Evolutionary conservation across 176 grass and related monocot genomes (phyloP).

Genomic region (Carex cristatella): DNA sequence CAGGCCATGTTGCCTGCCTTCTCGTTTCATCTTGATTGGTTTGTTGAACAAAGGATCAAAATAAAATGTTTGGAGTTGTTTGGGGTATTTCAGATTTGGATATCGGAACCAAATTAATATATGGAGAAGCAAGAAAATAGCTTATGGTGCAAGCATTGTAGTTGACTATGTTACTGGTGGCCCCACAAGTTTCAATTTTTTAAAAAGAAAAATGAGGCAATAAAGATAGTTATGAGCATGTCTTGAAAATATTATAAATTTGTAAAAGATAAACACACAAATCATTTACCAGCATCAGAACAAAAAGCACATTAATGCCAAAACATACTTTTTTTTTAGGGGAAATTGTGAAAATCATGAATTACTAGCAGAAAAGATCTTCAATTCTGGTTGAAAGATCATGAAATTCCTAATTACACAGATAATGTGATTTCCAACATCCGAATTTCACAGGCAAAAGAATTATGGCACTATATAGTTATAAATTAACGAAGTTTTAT

Average conservation of each 20-base stretch:
- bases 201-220: background rate
- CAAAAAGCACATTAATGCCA: background rate
- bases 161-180: background rate
- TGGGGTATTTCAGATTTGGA: background rate
- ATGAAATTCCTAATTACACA: background rate
- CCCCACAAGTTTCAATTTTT: background rate
- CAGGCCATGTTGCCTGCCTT: slow-evolving; percentile 16
- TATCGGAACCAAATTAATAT: background rate
- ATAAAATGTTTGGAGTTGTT: background rate
- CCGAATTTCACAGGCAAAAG: background rate
- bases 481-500: no score
- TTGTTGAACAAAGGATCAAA: background rate
- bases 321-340: background rate
- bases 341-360: background rate
- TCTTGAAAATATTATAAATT: background rate
- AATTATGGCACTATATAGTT: background rate
- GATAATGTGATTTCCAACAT: background rate
- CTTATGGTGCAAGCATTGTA: background rate
- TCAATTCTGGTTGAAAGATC: background rate
- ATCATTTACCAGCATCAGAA: background rate
- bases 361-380: background rate
- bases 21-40: slow-evolving; percentile 1
- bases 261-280: background rate
- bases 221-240: background rate
- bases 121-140: background rate